Conservation (phyloP, 306 rosid species). For the Fragaria iinumae region DNA sequence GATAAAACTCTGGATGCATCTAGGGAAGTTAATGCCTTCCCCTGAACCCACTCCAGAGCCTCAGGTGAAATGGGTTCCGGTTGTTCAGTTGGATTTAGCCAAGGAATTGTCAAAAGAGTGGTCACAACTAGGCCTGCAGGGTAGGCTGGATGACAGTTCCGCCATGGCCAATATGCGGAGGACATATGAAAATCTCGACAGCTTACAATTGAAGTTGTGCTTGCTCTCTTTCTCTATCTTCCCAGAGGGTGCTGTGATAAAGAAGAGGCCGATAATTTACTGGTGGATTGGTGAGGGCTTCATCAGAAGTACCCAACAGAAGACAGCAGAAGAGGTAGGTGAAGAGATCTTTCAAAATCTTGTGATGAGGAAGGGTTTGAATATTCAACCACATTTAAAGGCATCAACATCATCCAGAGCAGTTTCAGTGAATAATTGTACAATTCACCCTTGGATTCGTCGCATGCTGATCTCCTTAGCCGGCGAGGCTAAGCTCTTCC, state of each 20-base stretch:
- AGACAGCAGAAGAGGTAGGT: slow-evolving; percentile 23
- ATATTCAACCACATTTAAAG: no score
- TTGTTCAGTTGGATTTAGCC: no score
- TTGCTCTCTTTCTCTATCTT: slow-evolving; percentile 21
- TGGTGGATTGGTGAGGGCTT: slow-evolving; percentile 42
- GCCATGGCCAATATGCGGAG: background rate
- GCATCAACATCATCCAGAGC: no score
- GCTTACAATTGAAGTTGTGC: slow-evolving; percentile 10
- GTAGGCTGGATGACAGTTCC: no score
- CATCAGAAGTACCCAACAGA: background rate
- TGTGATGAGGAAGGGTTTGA: slow-evolving; percentile 3
- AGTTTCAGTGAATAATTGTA: slow-evolving; percentile 1
- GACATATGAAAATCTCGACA: background rate
- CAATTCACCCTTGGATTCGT: slow-evolving; percentile 29
- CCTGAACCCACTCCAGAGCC: no score
- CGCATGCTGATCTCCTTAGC: slow-evolving; percentile 11
- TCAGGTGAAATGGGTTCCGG: no score
- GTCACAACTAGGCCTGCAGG: no score
- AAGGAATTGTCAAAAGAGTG: no score
- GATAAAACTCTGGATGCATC: no score
- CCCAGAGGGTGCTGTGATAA: slow-evolving; percentile 9
- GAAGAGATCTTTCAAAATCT: slow-evolving; percentile 12
- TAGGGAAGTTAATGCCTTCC: no score
- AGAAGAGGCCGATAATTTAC: slow-evolving; percentile 28
- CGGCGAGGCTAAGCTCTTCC: background rate